Evolutionary conservation across 495 filamentous ascomycete genomes (phyloP).

Genomic region (Penicillium verhagenii): DNA sequence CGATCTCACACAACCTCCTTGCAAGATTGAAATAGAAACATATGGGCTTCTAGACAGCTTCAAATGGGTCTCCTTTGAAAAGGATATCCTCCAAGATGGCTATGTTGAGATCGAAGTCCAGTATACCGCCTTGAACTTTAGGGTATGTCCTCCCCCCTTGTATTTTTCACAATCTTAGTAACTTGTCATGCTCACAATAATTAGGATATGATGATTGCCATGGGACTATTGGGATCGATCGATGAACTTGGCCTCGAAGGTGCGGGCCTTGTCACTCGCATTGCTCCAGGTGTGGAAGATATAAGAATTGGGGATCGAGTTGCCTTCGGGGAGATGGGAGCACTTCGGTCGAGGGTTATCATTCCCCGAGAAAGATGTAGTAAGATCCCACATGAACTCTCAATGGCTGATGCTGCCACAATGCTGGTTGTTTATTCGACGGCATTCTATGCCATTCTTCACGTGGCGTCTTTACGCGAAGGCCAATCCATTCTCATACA

Average conservation of each 20-base stretch:
- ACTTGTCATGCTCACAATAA: no score
- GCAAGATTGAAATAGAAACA: slow-evolving; percentile 15
- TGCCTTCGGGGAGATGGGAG: slow-evolving; percentile 10
- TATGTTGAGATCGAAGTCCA: slow-evolving; percentile 38
- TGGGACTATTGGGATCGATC: slow-evolving; percentile 25
- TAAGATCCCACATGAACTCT: slow-evolving; percentile 21
- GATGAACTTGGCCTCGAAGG: slow-evolving; percentile 28
- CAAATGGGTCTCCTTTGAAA: slow-evolving; percentile 16
- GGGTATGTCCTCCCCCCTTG: no score
- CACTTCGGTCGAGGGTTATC: slow-evolving; percentile 5
- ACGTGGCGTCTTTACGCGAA: slow-evolving; percentile 13
- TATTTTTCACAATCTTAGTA: no score
- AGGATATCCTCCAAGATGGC: slow-evolving; percentile 6
- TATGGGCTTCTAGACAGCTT: slow-evolving; percentile 27
- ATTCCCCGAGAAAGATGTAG: background rate
- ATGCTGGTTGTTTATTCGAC: slow-evolving; percentile 29
- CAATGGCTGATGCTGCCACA: slow-evolving; percentile 30
- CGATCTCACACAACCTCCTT: background rate
- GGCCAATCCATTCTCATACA: slow-evolving; percentile 15
- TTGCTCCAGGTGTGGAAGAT: slow-evolving; percentile 23
- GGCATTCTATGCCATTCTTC: slow-evolving; percentile 24
- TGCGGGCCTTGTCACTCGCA: slow-evolving; percentile 13
- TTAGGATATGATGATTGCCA: slow-evolving; percentile 41
- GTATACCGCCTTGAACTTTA: slow-evolving; percentile 44
- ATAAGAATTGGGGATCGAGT: slow-evolving; percentile 43